phyloP scores from a whole-genome alignment of 441 rosid species.

The Theobroma grandiflorum region DNA sequence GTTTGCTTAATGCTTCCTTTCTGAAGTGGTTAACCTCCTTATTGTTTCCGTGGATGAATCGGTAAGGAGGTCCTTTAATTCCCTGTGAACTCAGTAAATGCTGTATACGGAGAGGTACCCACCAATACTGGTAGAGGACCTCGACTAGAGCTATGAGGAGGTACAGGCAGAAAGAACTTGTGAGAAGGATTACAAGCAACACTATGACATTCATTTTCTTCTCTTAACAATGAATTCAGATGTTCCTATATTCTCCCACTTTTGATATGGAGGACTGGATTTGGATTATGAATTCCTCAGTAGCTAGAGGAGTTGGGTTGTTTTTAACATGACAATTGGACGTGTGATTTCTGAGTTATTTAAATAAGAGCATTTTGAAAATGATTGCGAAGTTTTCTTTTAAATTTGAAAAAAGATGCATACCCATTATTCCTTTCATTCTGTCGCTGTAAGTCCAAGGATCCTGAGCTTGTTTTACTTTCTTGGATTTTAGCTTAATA shows the following conservation, averaged over 20 bases:
- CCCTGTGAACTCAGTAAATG: slow-evolving; percentile 38
- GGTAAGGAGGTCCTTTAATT: slow-evolving; percentile 49
- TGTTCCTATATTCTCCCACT: not conserved
- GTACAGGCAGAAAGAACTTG: not conserved
- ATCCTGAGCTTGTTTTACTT: not conserved
- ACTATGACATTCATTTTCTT: not conserved
- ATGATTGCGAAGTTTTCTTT: not conserved
- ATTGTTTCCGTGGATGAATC: slow-evolving; percentile 45
- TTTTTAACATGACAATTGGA: not conserved
- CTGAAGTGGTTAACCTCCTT: slow-evolving; percentile 31
- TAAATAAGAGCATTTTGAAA: not conserved
- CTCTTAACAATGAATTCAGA: not conserved
- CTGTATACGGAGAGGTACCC: slow-evolving; percentile 37
- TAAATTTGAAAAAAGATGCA: not conserved
- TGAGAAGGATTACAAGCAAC: not conserved
- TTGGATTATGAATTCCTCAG: not conserved
- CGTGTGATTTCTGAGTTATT: not conserved
- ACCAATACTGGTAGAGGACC: slow-evolving; percentile 45
- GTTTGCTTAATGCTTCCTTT: slow-evolving; percentile 30
- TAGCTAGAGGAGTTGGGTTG: no score
- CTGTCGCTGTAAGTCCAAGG: no score
- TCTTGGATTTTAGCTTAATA: not conserved
- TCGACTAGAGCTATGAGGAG: slow-evolving; percentile 25
- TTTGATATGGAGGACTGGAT: not conserved
- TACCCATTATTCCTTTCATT: not conserved